These are phyloP conservation scores for Klebsormidium nitens DNA, from an alignment of 139 green algal genomes.

Conservation along the genomic window DNA sequence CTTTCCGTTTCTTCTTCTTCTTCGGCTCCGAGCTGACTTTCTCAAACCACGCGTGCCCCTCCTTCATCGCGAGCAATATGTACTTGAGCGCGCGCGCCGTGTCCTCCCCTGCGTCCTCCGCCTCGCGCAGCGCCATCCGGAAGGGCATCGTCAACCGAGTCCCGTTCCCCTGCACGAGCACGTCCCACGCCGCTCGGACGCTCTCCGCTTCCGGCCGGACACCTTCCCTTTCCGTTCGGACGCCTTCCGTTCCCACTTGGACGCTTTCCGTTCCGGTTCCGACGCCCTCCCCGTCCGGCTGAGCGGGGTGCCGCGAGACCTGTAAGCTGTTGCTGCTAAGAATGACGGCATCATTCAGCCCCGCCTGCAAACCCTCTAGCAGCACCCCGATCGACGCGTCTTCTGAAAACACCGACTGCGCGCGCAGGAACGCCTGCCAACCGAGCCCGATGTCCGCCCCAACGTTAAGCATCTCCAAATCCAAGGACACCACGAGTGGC, in stretches of 20 bases:
- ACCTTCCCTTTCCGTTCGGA: neutral
- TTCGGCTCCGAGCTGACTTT: too few relatives aligned
- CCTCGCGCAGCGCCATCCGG: slow-evolving; percentile 21
- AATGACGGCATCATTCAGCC: slow-evolving; percentile 9
- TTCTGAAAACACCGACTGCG: slow-evolving; percentile 25
- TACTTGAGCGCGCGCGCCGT: slow-evolving; percentile 21
- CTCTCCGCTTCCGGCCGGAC: neutral
- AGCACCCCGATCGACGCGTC: slow-evolving; percentile 28
- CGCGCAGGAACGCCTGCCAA: slow-evolving; percentile 16
- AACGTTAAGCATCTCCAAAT: too few relatives aligned
- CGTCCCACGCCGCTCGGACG: neutral
- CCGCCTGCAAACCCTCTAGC: slow-evolving; percentile 7
- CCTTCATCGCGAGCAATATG: too few relatives aligned
- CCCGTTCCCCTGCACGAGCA: slow-evolving; percentile 2
- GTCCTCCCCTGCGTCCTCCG: slow-evolving; percentile 29
- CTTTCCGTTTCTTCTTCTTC: too few relatives aligned
- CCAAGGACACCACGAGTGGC: too few relatives aligned
- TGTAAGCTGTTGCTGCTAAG: slow-evolving; percentile 24
- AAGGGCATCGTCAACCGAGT: slow-evolving; percentile 24
- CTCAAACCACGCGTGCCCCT: too few relatives aligned
- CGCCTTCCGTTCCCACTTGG: neutral
- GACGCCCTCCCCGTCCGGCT: neutral
- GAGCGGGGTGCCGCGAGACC: slow-evolving; percentile 7
- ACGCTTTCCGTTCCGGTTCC: too few relatives aligned
- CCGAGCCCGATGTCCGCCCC: too few relatives aligned